Conservation (phyloP, 2,329 filamentous ascomycete genomes). For the Emericellopsis atlantica region DNA sequence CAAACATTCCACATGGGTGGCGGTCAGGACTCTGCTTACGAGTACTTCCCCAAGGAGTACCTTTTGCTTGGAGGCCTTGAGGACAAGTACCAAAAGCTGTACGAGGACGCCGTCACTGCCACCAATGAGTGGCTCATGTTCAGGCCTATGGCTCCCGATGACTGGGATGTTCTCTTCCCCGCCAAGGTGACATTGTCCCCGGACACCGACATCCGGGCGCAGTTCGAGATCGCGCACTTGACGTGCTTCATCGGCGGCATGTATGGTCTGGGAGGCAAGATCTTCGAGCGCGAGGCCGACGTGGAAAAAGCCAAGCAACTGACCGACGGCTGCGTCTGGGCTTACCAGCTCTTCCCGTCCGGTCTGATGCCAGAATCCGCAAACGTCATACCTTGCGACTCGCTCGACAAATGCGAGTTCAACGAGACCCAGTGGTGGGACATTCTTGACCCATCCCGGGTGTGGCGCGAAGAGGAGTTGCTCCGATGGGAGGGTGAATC, state of each 20-base stretch:
- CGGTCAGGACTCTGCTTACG: conserved; percentile 57
- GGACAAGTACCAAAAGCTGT: conserved; percentile 60
- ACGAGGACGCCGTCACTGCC: conserved; percentile 53
- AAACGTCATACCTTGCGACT: conserved; percentile 31
- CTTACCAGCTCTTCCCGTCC: conserved; percentile 44
- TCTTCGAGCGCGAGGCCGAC: conserved; percentile 45
- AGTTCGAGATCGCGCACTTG: conserved; percentile 52
- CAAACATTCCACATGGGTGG: conserved; percentile 50
- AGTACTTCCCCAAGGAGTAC: conserved; percentile 57
- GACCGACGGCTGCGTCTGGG: conserved; percentile 60
- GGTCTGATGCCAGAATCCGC: conserved; percentile 54
- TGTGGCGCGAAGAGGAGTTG: conserved; percentile 28
- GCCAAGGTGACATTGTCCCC: conserved; percentile 39
- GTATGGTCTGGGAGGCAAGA: conserved; percentile 52
- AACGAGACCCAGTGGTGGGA: conserved; percentile 34
- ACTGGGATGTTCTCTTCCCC: conserved; percentile 61
- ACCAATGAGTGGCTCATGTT: conserved; percentile 65
- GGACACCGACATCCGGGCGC: conserved; percentile 26
- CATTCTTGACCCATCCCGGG: conserved; percentile 27
- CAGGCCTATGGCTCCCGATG: conserved; percentile 57
- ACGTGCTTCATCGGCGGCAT: conserved; percentile 61
- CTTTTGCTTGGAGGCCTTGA: conserved; percentile 65
- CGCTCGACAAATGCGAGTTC: conserved; percentile 35
- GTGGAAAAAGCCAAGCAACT: conserved; percentile 51
- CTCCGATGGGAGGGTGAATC: conserved; percentile 21